Evolutionary conservation across 148 eudicot species (phyloP), one percentile per base, ranked within the genome.

Genomic region (Drosera capensis): DNA sequence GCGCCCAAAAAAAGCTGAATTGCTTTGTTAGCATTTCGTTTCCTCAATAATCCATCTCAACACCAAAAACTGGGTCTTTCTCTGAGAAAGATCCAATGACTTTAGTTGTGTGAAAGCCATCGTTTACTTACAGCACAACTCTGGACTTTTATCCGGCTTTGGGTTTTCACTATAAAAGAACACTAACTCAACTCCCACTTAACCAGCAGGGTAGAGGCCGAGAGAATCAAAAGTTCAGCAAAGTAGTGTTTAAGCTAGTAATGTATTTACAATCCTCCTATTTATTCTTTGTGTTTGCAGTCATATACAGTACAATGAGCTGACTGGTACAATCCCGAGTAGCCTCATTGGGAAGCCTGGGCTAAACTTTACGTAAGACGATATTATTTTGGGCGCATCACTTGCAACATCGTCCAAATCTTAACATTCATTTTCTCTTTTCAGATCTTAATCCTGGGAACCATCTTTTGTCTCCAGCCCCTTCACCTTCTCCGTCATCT

Each of bases 381-480:
- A 43, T 18, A 52, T 40, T 19, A 6, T 50, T 20, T 13, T 1
- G 19, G 46, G 14, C 23, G 18, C 40, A 22, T 17, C 5, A 41
- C 14, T 5, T 34, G 1, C 17, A 59, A 21, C 45, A 23, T 36
- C 28, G 23, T 17, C 36, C 14, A 8, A 51, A 35, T 51, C n/a
- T n/a, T 40, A 49, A 59, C 12, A 34, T 21, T 51, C 11, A 30
- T 52, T 21, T 39, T 52, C 43, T 8, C 13, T 58, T 49, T 20
- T 31, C 42, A 86, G 95, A 71, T 68, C n/a, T 28, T 48, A 57
- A 72, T 52, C 88, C 96, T 14, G 94, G 96, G 36, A 86, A 86
- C 64, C 55, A 54, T 26, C 52, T 76, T 14, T 54, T 71, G 56
- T 31, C 49, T 7, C 75, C 64, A 24, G 43, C 66, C 0, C 77